Base-by-base conservation (phyloP, 2,329 filamentous ascomycete genomes). In the Apiospora malaysiana region DNA sequence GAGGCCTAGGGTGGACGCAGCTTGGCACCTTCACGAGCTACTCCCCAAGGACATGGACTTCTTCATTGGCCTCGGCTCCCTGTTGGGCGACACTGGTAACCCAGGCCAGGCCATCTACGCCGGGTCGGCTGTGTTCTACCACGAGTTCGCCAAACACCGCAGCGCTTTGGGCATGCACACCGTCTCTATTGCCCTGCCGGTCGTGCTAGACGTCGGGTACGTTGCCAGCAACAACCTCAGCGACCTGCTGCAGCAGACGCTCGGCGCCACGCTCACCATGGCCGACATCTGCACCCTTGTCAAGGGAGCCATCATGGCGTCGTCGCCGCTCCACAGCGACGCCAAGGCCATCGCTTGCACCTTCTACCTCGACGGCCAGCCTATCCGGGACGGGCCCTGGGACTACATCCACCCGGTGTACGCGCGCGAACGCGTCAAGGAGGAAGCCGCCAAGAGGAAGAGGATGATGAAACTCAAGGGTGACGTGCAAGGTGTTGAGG, bases 11-110 rank as follows among this genome's bases (percentile, higher is more conserved):
- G 83, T 87, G 0, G 78, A 83, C 6, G 87, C 85, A 8, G 85
- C 84, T 1, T 86, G 84, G 83, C 89, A 89, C 75, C 81, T 88
- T 65, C 78, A 83, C 21, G 82, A 82, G 1, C 80, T 87, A 2
- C 73, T 77, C n/a, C 74, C 77, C 43, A 73, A 78, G 0, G 76
- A 78, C 0, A 79, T 87, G 1, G 85, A 87, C 76, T 88, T 68
- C 49, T 89, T 89, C 76, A 79, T 87, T 40, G 81, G 84, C 23
- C 82, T 87, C 16, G 89, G 87, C 0, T 86, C 86, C 2, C 82
- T 84, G 0, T 83, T 85, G 2, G 83, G 85, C 23, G 80, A 85
- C 2, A 68, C 76, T 5, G 78, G 77, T 1, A 74, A 73, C 40
- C 51, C 72, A 1, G 73, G 71, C 5, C 79, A 81, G 68, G 71